These are phyloP conservation scores for Xylaria digitata DNA, from an alignment of 2,329 filamentous ascomycete species.

Conservation along the genomic window DNA sequence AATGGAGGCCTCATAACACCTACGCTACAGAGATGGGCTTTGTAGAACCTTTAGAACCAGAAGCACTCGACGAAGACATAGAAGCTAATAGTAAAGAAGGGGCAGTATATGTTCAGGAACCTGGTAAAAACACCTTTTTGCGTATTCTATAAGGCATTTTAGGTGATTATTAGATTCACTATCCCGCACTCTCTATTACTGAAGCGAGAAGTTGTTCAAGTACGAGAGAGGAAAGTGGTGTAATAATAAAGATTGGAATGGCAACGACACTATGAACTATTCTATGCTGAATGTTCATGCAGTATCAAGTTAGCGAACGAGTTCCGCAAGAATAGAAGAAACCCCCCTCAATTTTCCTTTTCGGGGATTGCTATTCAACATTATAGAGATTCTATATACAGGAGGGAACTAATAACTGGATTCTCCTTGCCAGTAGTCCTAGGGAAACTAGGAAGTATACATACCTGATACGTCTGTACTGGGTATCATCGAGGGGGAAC, in stretches of 20 bases:
- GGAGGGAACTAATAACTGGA: not conserved
- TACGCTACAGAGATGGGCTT: conserved; percentile 70
- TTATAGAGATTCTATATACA: not conserved
- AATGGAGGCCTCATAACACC: conserved; percentile 79
- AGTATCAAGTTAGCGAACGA: not conserved
- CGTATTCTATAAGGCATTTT: not conserved
- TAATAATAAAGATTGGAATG: not conserved
- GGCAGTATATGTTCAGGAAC: not conserved
- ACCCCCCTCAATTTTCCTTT: conserved; percentile 1
- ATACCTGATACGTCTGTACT: not conserved
- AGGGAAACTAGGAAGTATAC: not conserved
- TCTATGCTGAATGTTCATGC: not conserved
- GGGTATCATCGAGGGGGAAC: no score
- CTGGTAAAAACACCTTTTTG: not conserved
- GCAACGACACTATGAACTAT: not conserved
- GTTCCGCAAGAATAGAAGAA: not conserved
- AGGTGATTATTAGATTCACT: conserved; percentile 38
- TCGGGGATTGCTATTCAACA: not conserved
- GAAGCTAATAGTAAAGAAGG: not conserved
- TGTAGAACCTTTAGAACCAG: conserved; percentile 46
- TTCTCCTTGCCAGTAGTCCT: not conserved
- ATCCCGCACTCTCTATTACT: not conserved
- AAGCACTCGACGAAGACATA: not conserved
- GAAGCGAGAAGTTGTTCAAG: not conserved
- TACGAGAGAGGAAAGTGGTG: not conserved